These are phyloP conservation scores for Eucalyptus regnans DNA, from an alignment of 345 rosid species.

Conservation along the genomic window DNA sequence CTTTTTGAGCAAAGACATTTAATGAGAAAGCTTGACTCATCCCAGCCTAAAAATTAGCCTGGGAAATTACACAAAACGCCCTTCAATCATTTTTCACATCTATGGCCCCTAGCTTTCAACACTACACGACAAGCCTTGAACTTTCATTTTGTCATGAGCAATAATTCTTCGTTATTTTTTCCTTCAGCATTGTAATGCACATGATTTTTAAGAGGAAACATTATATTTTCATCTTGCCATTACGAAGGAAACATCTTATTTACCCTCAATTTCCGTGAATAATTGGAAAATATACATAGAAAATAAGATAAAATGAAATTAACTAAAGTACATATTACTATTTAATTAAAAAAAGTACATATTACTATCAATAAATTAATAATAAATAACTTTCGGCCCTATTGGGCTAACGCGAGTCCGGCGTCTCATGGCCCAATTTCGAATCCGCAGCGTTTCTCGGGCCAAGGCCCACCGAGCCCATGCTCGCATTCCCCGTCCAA, in stretches of 20 bases:
- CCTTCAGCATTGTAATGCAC: not conserved
- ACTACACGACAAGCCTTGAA: not conserved
- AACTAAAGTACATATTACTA: not conserved
- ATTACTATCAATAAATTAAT: not conserved
- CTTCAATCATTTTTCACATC: not conserved
- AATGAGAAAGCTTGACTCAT: not conserved
- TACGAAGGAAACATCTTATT: not conserved
- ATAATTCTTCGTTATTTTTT: not conserved
- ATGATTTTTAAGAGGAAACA: not conserved
- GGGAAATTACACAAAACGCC: not conserved
- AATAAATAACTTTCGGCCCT: not conserved
- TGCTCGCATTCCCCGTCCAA: not conserved
- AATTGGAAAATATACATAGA: not conserved
- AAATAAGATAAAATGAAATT: not conserved
- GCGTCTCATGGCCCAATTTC: not conserved
- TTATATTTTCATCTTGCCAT: not conserved
- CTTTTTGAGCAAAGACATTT: not conserved
- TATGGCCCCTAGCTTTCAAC: not conserved
- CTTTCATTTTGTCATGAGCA: not conserved
- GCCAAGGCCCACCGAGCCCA: not conserved
- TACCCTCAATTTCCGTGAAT: not conserved
- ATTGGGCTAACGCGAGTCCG: not conserved
- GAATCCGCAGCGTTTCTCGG: not conserved
- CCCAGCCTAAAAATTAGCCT: not conserved
- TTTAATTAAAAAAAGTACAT: not conserved